phyloP scores from a whole-genome alignment of 306 rosid species.

The Ceratonia siliqua region DNA sequence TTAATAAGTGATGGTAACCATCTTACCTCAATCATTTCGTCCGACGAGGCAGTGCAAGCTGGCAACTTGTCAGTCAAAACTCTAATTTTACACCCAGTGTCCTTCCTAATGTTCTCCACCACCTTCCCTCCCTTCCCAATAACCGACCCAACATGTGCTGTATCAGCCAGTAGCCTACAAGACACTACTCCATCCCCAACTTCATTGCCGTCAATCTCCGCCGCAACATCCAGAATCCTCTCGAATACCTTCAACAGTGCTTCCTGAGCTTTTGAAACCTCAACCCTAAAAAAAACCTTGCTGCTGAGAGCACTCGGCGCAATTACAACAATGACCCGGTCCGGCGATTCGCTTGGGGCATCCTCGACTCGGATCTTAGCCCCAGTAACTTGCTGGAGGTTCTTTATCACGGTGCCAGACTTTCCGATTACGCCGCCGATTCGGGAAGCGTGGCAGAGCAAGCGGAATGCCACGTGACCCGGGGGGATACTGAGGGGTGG shows the following conservation, averaged over 20 bases:
- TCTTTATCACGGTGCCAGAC: constrained; percentile 73
- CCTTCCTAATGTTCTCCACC: constrained; percentile 88
- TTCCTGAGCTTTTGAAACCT: constrained; percentile 83
- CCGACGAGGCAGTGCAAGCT: constrained; percentile 57
- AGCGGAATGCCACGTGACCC: constrained; percentile 79
- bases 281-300: constrained; percentile 33
- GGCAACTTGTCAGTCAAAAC: constrained; percentile 69
- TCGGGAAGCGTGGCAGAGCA: constrained; percentile 86
- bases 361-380: constrained; percentile 90
- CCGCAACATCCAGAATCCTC: constrained; percentile 90
- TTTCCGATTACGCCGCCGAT: constrained; percentile 94
- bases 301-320: constrained; percentile 45
- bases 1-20: background rate
- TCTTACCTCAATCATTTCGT: constrained; percentile 85
- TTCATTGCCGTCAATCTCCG: constrained; percentile 68
- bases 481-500: constrained; percentile 55
- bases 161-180: constrained; percentile 70
- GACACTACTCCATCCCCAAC: constrained; percentile 65
- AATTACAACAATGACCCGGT: constrained; percentile 62
- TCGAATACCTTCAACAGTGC: constrained; percentile 84
- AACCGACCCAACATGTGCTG: constrained; percentile 70
- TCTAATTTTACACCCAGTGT: constrained; percentile 75
- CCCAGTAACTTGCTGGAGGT: constrained; percentile 76
- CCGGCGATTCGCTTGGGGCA: constrained; percentile 66
- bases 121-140: constrained; percentile 95